Evolutionary conservation across 2,329 filamentous ascomycete species (phyloP), one percentile per base, ranked within the genome.

Genomic region (Aspergillus sp.): DNA sequence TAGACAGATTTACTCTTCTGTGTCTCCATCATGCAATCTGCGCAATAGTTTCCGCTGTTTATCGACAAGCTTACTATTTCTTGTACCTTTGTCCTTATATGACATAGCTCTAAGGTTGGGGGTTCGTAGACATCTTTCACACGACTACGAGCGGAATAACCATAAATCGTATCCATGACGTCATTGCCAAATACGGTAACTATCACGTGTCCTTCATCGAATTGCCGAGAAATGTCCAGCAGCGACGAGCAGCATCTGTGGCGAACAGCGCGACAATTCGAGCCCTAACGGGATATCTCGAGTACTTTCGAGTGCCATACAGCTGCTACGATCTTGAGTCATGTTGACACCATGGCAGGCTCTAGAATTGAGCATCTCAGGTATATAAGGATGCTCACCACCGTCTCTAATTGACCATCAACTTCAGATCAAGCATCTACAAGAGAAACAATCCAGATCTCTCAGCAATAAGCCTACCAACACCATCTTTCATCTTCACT

Each of bases 151-250:
- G 17, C 2, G 17, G 17, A 19, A 19, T 19, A 19, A 19, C 17
- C 17, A 19, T 19, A 19, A 2, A 19, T 19, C 17, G 17, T 19
- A 19, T 19, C 17, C 17, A 35, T 17, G 15, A 22, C 20, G 17
- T 41, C 19, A 13, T 41, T 41, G 2, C 9, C 12, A 3, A 4
- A 41, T 12, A 9, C 6, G 13, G 5, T 17, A n/a, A 17, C 2
- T 19, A 19, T 61, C 58, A 60, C 58, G 58, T 62, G 59, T 19
- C 56, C n/a, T 35, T 9, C 3, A 5, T 58, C 25, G 59, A 60
- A 61, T 13, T 39, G 27, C 44, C 57, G 48, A 55, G 60, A 62
- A 61, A 33, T 43, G 33, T 53, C 55, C 30, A 53, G 49, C 43
- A 5, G 38, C 9, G 17, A 25, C 49, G 20, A 33, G 37, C 35